Percentiles rank a stretch among this genome's conserved stretches.
These are phyloP conservation scores for Sugiyamaella floridensis DNA, from an alignment of 805 yeast species.

Conservation along the genomic window DNA sequence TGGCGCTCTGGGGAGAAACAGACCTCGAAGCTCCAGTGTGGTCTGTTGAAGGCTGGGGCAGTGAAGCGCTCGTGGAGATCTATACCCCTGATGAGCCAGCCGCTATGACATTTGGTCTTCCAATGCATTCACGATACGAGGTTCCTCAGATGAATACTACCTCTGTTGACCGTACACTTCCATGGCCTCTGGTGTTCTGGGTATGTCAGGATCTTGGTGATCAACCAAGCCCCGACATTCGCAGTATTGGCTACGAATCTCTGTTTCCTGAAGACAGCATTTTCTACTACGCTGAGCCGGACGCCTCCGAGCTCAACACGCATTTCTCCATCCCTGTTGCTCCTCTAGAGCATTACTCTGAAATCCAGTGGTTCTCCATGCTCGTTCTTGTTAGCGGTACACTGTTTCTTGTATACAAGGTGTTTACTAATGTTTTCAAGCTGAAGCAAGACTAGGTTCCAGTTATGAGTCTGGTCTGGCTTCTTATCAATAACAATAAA, in stretches of 20 bases:
- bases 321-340: constrained; percentile 40
- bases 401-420: constrained; percentile 27
- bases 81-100: constrained; percentile 15
- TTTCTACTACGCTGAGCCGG: constrained; percentile 33
- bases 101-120: constrained; percentile 32
- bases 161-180: constrained; percentile 21
- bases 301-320: constrained; percentile 15
- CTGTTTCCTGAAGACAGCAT: constrained; percentile 41
- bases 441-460: not conserved
- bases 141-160: constrained; percentile 30
- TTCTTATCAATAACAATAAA: too few species aligned
- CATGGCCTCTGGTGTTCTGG: constrained; percentile 42
- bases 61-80: constrained; percentile 38
- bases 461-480: too few species aligned
- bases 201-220: constrained; percentile 41
- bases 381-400: constrained; percentile 32
- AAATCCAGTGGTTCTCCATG: constrained; percentile 34
- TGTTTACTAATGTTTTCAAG: constrained; percentile 1
- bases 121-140: constrained; percentile 48
- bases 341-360: constrained; percentile 26
- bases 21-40: constrained; percentile 54
- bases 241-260: constrained; percentile 39
- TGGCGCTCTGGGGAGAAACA: constrained; percentile 46
- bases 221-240: constrained; percentile 35
- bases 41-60: constrained; percentile 40